Evolutionary conservation across 306 rosid species (phyloP).

Genomic region (Lupinus albus): DNA sequence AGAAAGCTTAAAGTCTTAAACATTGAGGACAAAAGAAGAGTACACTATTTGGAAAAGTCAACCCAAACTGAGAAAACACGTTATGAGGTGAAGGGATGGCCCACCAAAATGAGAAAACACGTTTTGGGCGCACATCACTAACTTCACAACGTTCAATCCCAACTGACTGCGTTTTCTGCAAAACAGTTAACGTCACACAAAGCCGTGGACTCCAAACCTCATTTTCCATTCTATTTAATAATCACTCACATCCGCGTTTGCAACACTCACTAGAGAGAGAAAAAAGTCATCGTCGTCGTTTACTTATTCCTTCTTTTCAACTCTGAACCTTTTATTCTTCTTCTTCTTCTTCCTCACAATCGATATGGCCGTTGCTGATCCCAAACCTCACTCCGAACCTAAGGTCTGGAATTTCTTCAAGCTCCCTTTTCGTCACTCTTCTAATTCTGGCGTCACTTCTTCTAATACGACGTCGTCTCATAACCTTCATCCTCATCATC

Average conservation of each 20-base stretch:
- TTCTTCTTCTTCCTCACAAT: not conserved
- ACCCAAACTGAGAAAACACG: slow-evolving; percentile 22
- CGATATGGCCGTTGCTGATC: slow-evolving; percentile 71
- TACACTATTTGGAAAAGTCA: no score
- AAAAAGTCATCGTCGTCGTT: slow-evolving; percentile 39
- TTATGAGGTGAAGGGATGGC: slow-evolving; percentile 18
- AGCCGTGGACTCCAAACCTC: slow-evolving; percentile 37
- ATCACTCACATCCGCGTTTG: slow-evolving; percentile 35
- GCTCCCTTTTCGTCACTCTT: slow-evolving; percentile 72
- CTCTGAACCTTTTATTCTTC: not conserved
- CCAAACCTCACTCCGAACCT: slow-evolving; percentile 74
- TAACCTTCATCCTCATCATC: slow-evolving; percentile 42
- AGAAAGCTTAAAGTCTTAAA: no score
- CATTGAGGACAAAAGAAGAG: no score
- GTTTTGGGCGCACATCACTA: slow-evolving; percentile 30
- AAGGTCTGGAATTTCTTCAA: slow-evolving; percentile 89
- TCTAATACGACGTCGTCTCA: slow-evolving; percentile 52
- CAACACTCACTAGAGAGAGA: not conserved
- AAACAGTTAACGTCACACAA: not conserved
- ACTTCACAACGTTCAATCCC: slow-evolving; percentile 1
- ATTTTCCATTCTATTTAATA: slow-evolving; percentile 27
- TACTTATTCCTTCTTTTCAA: not conserved
- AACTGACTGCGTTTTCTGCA: not conserved
- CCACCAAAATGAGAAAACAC: slow-evolving; percentile 21
- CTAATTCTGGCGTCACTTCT: slow-evolving; percentile 8